Evolutionary conservation across 441 rosid species (phyloP).

Genomic region (Capsella rubella): DNA sequence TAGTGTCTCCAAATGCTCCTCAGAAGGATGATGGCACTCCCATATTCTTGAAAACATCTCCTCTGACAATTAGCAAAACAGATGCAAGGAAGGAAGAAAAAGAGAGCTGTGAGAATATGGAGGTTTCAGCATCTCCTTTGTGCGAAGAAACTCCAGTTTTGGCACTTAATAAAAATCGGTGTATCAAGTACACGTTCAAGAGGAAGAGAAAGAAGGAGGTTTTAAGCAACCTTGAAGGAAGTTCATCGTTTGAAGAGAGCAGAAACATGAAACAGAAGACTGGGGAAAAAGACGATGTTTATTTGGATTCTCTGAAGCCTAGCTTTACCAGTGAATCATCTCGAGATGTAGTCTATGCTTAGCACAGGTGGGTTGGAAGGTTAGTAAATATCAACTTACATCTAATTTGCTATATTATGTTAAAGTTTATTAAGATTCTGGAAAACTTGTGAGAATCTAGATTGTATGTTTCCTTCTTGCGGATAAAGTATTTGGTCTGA

Average conservation of each 20-base stretch:
- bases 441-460: slow-evolving; percentile 26
- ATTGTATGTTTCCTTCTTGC: slow-evolving; percentile 13
- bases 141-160: slow-evolving; percentile 48
- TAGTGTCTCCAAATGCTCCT: slow-evolving; percentile 14
- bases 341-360: slow-evolving; percentile 55
- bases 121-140: slow-evolving; percentile 45
- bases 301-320: slow-evolving; percentile 53
- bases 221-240: slow-evolving; percentile 43
- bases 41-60: slow-evolving; percentile 24
- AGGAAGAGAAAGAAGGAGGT: slow-evolving; percentile 83
- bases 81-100: slow-evolving; percentile 46
- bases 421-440: slow-evolving; percentile 14
- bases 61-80: slow-evolving; percentile 29
- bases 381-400: slow-evolving; percentile 33
- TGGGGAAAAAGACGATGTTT: slow-evolving; percentile 52
- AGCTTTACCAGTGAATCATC: slow-evolving; percentile 57
- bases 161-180: slow-evolving; percentile 51
- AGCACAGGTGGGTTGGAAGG: slow-evolving; percentile 31
- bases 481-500: slow-evolving; percentile 19
- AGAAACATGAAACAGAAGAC: slow-evolving; percentile 42
- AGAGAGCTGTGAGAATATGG: slow-evolving; percentile 43
- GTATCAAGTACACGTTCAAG: slow-evolving; percentile 81
- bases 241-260: slow-evolving; percentile 40
- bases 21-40: neutral
- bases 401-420: slow-evolving; percentile 8